Evolutionary conservation across 129 eudicot species (phyloP), one percentile per base, ranked within the genome.

Genomic region (Pittosporum tobira): DNA sequence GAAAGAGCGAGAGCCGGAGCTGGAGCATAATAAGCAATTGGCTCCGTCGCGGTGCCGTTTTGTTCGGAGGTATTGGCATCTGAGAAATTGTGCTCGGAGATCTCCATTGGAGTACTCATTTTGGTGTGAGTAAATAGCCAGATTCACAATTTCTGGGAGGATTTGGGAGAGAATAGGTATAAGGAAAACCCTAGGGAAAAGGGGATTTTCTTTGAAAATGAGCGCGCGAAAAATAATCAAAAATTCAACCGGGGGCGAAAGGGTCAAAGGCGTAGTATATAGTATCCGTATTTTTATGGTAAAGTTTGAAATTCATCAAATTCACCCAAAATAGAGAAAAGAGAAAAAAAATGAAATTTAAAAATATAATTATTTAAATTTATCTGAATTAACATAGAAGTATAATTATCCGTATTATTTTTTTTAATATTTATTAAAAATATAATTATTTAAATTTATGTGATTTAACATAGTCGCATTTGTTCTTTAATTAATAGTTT

Each of bases 21-120:
- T 43, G 68, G 62, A 48, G 68, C 25, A 15, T 49, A 14, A 11
- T 36, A 15, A 47, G 55, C 61, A 51, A 65, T 71, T 55, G 75
- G 63, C 37, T 65, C 80, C 8, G 66, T 38, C 19, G 59, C 52
- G 70, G 15, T 43, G 37, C 59, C 62, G 57, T 74, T 68, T 48
- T 63, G 82, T 22, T 56, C 68, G 46, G 63, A 29, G 2, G 65
- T 49, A 59, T 61, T 70, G 45, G 71, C 71, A 2, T 67, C 76
- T 37, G 73, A 28, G 71, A 73, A n/a, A 49, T 4, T 60, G n/a
- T 75, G 77, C 18, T 69, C 50, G 25, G 94, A 71, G 56, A 88
- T 79, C 54, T 88, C 96, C 96, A 84, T 88, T 25, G 94, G 96
- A 70, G 62, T 73, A 68, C 88, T 81, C 79, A 71, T 81, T 57